Conservation (phyloP, 306 rosid species). For the Castanea crenata region DNA sequence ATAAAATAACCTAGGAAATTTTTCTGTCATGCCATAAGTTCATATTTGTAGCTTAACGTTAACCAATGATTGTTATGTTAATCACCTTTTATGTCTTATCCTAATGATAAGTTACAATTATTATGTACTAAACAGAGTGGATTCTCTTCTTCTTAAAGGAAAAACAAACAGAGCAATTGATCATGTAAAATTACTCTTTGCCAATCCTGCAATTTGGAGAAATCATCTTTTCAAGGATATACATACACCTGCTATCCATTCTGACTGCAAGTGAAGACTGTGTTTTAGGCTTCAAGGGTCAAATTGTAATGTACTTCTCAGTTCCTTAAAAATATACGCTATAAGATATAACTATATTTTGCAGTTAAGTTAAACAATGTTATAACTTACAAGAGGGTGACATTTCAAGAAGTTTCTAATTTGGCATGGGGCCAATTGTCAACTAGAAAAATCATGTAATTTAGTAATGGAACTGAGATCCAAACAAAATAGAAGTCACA, state of each 20-base stretch:
- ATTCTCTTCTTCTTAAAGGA: too few relatives aligned
- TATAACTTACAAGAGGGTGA: not conserved
- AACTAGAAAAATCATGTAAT: slow-evolving; percentile 22
- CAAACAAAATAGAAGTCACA: slow-evolving; percentile 42
- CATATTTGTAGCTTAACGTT: too few relatives aligned
- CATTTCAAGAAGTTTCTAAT: slow-evolving; percentile 39
- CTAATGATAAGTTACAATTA: too few relatives aligned
- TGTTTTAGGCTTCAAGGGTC: not conserved
- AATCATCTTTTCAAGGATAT: not conserved
- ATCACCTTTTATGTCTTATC: too few relatives aligned
- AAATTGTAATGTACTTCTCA: too few relatives aligned
- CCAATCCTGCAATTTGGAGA: not conserved
- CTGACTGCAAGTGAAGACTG: not conserved
- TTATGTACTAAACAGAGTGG: too few relatives aligned
- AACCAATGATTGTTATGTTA: too few relatives aligned
- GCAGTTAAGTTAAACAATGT: not conserved
- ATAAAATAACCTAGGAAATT: not conserved
- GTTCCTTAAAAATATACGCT: too few relatives aligned
- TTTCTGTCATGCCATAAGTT: too few relatives aligned
- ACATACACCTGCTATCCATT: not conserved
- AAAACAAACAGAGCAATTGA: too few relatives aligned
- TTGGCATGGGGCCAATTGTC: slow-evolving; percentile 33
- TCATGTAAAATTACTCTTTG: too few relatives aligned
- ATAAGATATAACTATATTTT: not conserved
- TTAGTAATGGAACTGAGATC: slow-evolving; percentile 12